These are phyloP conservation scores for Petrea volubilis DNA, from an alignment of 257 asterid genomes.

Conservation along the genomic window DNA sequence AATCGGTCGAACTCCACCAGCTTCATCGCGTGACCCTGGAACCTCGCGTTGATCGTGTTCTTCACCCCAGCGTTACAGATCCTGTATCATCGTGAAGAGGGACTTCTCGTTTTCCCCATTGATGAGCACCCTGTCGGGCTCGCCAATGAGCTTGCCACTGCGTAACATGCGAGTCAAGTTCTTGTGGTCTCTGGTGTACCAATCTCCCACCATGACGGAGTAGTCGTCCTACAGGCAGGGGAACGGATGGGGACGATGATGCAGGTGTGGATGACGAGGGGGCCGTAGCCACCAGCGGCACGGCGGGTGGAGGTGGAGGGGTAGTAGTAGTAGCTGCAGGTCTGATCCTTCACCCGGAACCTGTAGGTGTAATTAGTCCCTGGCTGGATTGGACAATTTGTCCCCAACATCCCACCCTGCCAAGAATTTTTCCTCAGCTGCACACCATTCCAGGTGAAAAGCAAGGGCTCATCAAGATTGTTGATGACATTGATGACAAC, in stretches of 20 bases:
- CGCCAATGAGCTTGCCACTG: conserved; percentile 37
- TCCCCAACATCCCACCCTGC: conserved; percentile 61
- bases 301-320: conserved; percentile 58
- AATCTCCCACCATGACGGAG: conserved; percentile 53
- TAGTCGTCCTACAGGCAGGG: conserved; percentile 45
- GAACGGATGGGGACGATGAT: conserved; percentile 57
- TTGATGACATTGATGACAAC: conserved; percentile 55
- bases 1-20: conserved; percentile 67
- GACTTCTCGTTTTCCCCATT: conserved; percentile 50
- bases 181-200: conserved; percentile 55
- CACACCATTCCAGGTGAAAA: conserved; percentile 60
- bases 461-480: conserved; percentile 64
- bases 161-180: conserved; percentile 41
- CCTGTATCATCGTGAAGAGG: conserved; percentile 56
- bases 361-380: conserved; percentile 51
- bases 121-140: conserved; percentile 52
- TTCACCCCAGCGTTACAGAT: conserved; percentile 64
- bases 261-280: conserved; percentile 48
- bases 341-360: conserved; percentile 78
- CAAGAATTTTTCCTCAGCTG: conserved; percentile 79
- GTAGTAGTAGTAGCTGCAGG: conserved; percentile 57
- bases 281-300: conserved; percentile 65
- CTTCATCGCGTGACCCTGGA: conserved; percentile 60
- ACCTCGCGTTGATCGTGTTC: conserved; percentile 48
- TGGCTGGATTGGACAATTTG: conserved; percentile 60